phyloP scores from a whole-genome alignment of 169 alveolate species.

The Cryptosporidium sp. region DNA sequence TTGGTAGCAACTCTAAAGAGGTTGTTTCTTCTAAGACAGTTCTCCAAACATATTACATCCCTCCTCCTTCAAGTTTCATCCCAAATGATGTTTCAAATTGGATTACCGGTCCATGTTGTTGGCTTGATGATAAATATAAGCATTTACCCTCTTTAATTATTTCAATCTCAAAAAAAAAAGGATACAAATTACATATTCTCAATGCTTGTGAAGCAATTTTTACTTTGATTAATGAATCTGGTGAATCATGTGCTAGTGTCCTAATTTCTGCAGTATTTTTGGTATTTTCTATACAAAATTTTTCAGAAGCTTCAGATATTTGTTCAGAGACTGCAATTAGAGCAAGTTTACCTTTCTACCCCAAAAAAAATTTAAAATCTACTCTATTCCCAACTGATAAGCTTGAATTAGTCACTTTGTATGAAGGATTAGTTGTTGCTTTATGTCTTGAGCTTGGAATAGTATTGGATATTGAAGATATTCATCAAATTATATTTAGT shows the following conservation, averaged over 20 bases:
- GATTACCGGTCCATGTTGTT: slow-evolving; percentile 72
- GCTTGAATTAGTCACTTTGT: slow-evolving; percentile 7
- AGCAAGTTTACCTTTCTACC: slow-evolving; percentile 59
- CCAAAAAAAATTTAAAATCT: slow-evolving; percentile 1
- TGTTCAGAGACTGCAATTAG: slow-evolving; percentile 72
- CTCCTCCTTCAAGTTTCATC: slow-evolving; percentile 59
- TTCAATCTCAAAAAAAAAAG: slow-evolving; percentile 33
- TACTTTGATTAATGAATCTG: slow-evolving; percentile 62
- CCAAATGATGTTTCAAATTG: slow-evolving; percentile 74
- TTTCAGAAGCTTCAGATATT: slow-evolving; percentile 56
- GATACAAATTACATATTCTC: slow-evolving; percentile 43
- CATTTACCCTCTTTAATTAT: slow-evolving; percentile 37
- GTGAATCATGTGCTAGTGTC: slow-evolving; percentile 62
- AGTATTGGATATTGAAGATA: slow-evolving; percentile 36
- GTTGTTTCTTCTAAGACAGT: slow-evolving; percentile 5
- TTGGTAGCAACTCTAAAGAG: slow-evolving; percentile 51
- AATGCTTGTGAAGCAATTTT: slow-evolving; percentile 69
- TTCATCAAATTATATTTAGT: slow-evolving; percentile 37
- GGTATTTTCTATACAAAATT: background rate
- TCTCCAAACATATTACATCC: slow-evolving; percentile 49
- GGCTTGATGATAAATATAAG: slow-evolving; percentile 49
- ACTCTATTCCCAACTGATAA: background rate
- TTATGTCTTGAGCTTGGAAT: slow-evolving; percentile 71
- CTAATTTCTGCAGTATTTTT: slow-evolving; percentile 42
- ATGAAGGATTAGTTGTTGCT: slow-evolving; percentile 46